Evolutionary conservation across 2,329 filamentous ascomycete species (phyloP), one percentile per base, ranked within the genome.

Genomic region (Cladophialophora carrionii): DNA sequence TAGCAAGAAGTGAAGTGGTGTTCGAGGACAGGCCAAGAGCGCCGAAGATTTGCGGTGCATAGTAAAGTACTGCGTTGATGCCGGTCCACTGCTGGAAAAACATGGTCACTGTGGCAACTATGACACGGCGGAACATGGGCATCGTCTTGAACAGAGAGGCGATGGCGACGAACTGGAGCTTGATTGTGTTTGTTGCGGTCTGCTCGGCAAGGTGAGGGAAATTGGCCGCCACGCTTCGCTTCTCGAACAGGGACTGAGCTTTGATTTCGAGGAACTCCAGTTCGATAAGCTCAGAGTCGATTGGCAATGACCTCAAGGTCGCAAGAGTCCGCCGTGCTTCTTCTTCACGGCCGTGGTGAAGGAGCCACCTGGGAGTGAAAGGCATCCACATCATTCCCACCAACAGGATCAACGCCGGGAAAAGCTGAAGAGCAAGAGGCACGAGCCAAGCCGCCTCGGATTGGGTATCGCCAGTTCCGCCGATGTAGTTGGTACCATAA

Each of bases 251-350:
- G 0, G 87, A 88, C 74, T 92, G 88, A 0, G 90, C 89, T 75
- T 91, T 90, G 78, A 94, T 93, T 74, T 94, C 90, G n/a, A 92
- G 83, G 73, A 89, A 92, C 72, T 94, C 91, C 31, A 67, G 52
- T 24, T 69, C 64, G 52, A 69, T 63, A 9, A 69, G 64, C 46
- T 69, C 64, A 55, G 66, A 55, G 6, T 67, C 67, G 20, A 62
- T 32, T 4, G 67, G 62, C 55, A 69, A 82, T 5, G 81, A 82
- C 26, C 91, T 86, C 2, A 94, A 84, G 57, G 74, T 80, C 0
- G 89, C 85, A 0, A 94, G 81, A 0, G 87, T 85, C 9, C 74
- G 74, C 17, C 85, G 93, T 80, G 69, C 85, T 88, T 62, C 91
- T 85, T 0, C 90, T 90, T 0, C 90, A 77, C 0, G 91, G 82